Evolutionary conservation across 345 rosid species (phyloP).

Genomic region (Bruguiera parviflora): DNA sequence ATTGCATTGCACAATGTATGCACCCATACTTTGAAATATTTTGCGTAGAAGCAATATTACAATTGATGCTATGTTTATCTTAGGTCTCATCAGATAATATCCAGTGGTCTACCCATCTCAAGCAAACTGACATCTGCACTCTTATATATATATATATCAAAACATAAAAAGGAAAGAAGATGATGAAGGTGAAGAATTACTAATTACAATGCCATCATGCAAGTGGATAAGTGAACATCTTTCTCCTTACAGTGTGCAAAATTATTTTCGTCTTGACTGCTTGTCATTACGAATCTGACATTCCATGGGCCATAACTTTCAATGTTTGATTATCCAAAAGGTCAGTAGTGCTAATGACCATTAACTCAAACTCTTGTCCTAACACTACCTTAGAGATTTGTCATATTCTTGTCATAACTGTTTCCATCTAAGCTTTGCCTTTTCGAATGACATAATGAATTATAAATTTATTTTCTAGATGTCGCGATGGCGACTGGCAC

Average conservation of each 20-base stretch:
- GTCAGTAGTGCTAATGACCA: not conserved
- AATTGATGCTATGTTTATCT: too few species aligned
- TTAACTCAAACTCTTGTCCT: not conserved
- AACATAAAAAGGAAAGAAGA: not conserved
- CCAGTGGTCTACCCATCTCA: too few species aligned
- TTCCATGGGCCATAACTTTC: not conserved
- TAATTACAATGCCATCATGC: not conserved
- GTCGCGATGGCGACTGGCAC: too few species aligned
- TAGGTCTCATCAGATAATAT: too few species aligned
- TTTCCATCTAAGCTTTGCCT: not conserved
- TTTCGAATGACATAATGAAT: not conserved
- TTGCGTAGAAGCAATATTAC: too few species aligned
- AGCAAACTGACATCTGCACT: too few species aligned
- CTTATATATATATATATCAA: too few species aligned
- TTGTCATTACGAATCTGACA: not conserved
- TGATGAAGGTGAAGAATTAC: not conserved
- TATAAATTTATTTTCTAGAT: too few species aligned
- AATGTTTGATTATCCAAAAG: not conserved
- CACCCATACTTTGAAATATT: too few species aligned
- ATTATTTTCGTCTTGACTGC: not conserved
- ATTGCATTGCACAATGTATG: too few species aligned
- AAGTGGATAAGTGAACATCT: not conserved
- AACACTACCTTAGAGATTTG: not conserved
- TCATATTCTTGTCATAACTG: not conserved
- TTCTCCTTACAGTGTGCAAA: not conserved